A percentile compares a stretch with the other conserved stretches of the same genome.
phyloP scores from a whole-genome alignment of 805 yeast species.

The Teunomyces gatunensis region DNA sequence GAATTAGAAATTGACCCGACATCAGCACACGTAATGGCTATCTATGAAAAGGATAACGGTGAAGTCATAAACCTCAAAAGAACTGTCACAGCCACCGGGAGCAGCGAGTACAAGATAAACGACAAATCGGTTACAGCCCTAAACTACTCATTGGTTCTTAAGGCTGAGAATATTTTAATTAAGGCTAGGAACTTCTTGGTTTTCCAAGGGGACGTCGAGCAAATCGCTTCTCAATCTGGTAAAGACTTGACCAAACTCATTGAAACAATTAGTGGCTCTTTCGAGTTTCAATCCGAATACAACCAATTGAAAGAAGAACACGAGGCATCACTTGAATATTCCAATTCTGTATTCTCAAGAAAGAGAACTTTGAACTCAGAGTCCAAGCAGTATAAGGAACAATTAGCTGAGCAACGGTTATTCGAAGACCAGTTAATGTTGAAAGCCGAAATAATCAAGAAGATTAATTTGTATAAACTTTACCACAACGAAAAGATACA shows the following conservation, averaged over 20 bases:
- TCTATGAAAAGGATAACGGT: conserved; percentile 64
- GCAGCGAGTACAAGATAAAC: conserved; percentile 67
- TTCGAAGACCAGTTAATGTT: conserved; percentile 56
- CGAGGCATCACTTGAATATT: conserved; percentile 61
- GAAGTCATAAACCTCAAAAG: conserved; percentile 61
- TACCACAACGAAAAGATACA: conserved; percentile 54
- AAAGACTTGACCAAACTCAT: conserved; percentile 67
- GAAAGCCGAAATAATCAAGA: conserved; percentile 44
- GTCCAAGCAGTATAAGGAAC: conserved; percentile 73
- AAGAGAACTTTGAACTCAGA: conserved; percentile 72
- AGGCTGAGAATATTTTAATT: conserved; percentile 75
- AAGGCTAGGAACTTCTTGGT: conserved; percentile 91
- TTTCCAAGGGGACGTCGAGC: conserved; percentile 96
- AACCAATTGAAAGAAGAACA: conserved; percentile 60
- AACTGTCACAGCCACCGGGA: conserved; percentile 54
- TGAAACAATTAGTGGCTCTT: conserved; percentile 83
- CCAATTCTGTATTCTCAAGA: conserved; percentile 63
- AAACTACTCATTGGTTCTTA: conserved; percentile 65
- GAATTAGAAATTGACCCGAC: conserved; percentile 36
- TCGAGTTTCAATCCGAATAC: conserved; percentile 64
- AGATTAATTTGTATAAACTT: conserved; percentile 60
- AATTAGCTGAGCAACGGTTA: conserved; percentile 65
- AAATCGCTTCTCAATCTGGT: conserved; percentile 84
- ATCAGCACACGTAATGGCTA: conserved; percentile 73
- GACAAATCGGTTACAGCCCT: conserved; percentile 56